A percentile compares a stretch with the other conserved stretches of the same genome.
phyloP scores from a whole-genome alignment of 2,329 filamentous ascomycete species.

The Sporothrix humicola region DNA sequence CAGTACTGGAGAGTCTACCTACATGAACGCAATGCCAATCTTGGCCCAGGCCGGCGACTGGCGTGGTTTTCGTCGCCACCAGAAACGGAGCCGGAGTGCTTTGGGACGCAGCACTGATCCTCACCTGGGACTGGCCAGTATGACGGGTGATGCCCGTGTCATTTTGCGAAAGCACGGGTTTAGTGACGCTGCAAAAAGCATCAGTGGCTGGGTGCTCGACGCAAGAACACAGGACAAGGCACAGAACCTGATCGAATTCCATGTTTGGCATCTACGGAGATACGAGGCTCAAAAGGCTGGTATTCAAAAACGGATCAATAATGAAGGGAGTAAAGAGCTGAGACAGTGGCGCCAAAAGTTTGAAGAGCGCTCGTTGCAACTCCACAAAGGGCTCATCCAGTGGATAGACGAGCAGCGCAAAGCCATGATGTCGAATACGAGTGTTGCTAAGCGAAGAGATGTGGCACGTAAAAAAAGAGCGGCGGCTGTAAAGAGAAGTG shows the following conservation, averaged over 20 bases:
- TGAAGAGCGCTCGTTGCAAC: background rate
- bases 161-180: background rate
- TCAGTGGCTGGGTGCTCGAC: background rate
- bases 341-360: background rate
- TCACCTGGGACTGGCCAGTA: background rate
- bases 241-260: background rate
- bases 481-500: too few species aligned
- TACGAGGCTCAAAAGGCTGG: background rate
- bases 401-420: background rate
- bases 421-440: too few species aligned
- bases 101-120: too few species aligned
- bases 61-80: too few species aligned
- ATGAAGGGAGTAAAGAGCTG: background rate
- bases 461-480: too few species aligned
- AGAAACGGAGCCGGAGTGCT: too few species aligned
- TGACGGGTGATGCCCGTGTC: background rate
- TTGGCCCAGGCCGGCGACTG: too few species aligned
- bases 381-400: background rate
- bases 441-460: too few species aligned
- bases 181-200: background rate
- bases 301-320: background rate
- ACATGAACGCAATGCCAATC: too few species aligned
- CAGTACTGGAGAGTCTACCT: too few species aligned
- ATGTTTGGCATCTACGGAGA: background rate
- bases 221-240: background rate